Base-by-base conservation (phyloP, 495 filamentous ascomycete species). In the Podospora australis region DNA sequence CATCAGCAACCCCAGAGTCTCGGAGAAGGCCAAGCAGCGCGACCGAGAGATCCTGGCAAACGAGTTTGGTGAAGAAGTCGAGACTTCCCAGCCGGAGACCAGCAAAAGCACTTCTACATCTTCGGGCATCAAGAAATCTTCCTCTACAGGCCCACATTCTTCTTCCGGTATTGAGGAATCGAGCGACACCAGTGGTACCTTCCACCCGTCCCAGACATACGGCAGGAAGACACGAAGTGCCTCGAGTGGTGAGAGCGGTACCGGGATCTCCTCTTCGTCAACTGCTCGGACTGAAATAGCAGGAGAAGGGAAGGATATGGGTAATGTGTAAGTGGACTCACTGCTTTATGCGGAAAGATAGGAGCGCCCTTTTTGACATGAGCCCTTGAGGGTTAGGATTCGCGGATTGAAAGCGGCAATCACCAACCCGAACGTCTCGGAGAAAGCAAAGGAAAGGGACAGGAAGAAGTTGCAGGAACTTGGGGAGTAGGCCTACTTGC, bases 1-100 rank as follows among this genome's bases (percentile, higher is more conserved):
- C 47, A 21, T 62, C 39, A 43, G 52, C 48, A 64, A 64, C 42
- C 62, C 62, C 24, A 51, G 59, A 24, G 73, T 74, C 0, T 74
- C 72, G 2, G 62, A 71, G 16, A 66, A 71, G 41, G 71, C 74
- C 9, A 75, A 73, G 57, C 60, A 71, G 39, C 67, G 58, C 21
- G 74, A 57, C 40, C 51, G 52, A 6, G 52, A 57, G 39, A 53
- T 54, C 9, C 28, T 57, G 17, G 51, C 36, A 6, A 50, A 32
- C 17, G 55, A 57, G 20, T 54, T 51, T 14, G 55, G 55, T 28
- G 55, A 55, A 21, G 1, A 30, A 1, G 5, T 54, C 4, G 54
- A 54, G 25, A 10, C 39, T 7, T 32, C 28, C n/a, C 11, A 29
- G 21, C 9, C 52, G 1, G 16, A 22, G 11, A 19, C 10, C 5